These are phyloP conservation scores for Carex myosuroides DNA, from an alignment of 176 grass and related monocot genomes.

Conservation along the genomic window DNA sequence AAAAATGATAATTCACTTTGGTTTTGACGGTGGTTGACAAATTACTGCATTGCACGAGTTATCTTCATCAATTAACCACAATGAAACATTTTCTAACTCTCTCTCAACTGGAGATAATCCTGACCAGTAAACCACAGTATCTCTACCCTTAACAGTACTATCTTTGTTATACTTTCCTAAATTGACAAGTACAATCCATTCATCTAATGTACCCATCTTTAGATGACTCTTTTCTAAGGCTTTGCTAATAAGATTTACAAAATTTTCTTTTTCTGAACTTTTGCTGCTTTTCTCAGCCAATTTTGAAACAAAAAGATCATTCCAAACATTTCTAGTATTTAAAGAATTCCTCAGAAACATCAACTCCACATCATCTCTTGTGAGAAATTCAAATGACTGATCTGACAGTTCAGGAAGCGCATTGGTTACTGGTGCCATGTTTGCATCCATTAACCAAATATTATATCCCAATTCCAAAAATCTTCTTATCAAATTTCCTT, in stretches of 20 bases:
- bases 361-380: constrained; percentile 39
- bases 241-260: constrained; percentile 32
- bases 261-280: constrained; percentile 29
- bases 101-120: constrained; percentile 48
- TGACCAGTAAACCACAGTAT: constrained; percentile 54
- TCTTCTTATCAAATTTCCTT: constrained; percentile 53
- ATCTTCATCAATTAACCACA: constrained; percentile 79
- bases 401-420: constrained; percentile 39
- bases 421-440: constrained; percentile 56
- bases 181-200: constrained; percentile 26
- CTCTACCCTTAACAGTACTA: constrained; percentile 24
- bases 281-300: constrained; percentile 19
- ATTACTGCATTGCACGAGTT: constrained; percentile 76
- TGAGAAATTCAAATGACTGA: constrained; percentile 52
- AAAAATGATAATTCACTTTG: background rate
- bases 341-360: constrained; percentile 60
- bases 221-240: constrained; percentile 29
- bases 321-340: constrained; percentile 51
- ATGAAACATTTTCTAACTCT: constrained; percentile 41
- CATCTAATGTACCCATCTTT: constrained; percentile 44
- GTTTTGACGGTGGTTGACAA: constrained; percentile 43
- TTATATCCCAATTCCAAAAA: constrained; percentile 69
- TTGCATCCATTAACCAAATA: constrained; percentile 73
- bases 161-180: constrained; percentile 35
- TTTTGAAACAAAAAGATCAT: constrained; percentile 36